A percentile compares a stretch with the other conserved stretches of the same genome.
Evolutionary conservation across 2,329 filamentous ascomycete species (phyloP).

Genomic region (Bipolaris zeicola): DNA sequence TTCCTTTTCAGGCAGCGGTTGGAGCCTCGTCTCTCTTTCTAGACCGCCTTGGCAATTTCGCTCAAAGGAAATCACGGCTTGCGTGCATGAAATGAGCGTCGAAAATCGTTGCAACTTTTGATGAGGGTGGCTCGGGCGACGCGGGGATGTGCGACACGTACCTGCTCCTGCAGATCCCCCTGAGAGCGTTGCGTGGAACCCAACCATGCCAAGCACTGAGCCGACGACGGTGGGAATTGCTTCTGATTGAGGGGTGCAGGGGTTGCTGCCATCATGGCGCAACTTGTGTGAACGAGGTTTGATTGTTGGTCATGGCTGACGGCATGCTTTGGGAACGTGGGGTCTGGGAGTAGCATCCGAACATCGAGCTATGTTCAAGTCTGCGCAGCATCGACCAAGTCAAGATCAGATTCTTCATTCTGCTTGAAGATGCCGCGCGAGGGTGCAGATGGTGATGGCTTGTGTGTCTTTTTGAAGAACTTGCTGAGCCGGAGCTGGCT

Average conservation of each 20-base stretch:
- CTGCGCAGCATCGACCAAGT: background rate
- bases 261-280: background rate
- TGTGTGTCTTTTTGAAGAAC: constrained; percentile 18
- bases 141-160: constrained; percentile 5
- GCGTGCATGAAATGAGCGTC: background rate
- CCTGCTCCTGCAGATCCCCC: constrained; percentile 20
- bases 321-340: background rate
- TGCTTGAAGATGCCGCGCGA: constrained; percentile 21
- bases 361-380: background rate
- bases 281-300: background rate
- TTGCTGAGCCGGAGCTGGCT: constrained; percentile 52
- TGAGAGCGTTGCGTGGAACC: constrained; percentile 8
- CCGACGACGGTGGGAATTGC: constrained; percentile 6
- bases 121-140: background rate
- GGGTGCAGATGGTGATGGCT: constrained; percentile 2
- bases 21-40: constrained; percentile 10
- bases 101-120: background rate
- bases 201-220: constrained; percentile 9
- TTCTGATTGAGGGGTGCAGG: constrained; percentile 6
- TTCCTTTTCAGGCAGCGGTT: constrained; percentile 9
- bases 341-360: background rate
- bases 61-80: background rate
- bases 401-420: constrained; percentile 6
- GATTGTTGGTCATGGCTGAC: background rate
- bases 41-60: constrained; percentile 22